Evolutionary conservation across 2,329 filamentous ascomycete species (phyloP), one percentile per base, ranked within the genome.

Genomic region (Stachybotrys chartarum): DNA sequence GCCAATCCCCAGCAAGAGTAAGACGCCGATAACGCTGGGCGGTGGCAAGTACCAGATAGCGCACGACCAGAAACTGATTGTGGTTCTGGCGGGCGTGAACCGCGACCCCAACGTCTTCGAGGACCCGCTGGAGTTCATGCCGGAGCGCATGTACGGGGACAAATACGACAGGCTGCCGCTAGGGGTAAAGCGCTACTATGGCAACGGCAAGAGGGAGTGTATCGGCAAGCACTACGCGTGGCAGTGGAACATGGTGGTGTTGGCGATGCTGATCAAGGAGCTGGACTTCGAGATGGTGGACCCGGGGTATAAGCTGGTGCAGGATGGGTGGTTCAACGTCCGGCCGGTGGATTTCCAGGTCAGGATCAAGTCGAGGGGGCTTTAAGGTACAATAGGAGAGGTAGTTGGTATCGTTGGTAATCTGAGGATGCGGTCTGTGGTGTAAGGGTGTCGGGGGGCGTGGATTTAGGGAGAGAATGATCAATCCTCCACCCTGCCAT

Each of bases 261-360:
- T 75, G 62, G 69, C 75, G 5, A 73, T 67, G 66, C 60, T 80
- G 60, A 68, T 80, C 54, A 64, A 64, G 55, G 72, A 75, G 52
- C 56, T 79, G 1, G 76, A 80, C 51, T 78, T 80, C 58, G 74
- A 76, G 61, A 62, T 70, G 57, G 74, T 59, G 14, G 69, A 78
- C 50, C 62, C 67, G 3, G 61, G 55, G 0, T 79, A 78, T 51
- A 60, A 70, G 61, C 54, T 78, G 54, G 68, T 71, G 54, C 68
- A 76, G 66, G 71, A 83, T 60, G 74, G 81, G 14, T 74, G 80
- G 74, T 83, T 82, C 59, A 80, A 80, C 52, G 62, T 79, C 5
- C 66, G 78, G 58, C 80, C 79, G 0, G 64, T 78, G 48, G 73
- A 70, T 14, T 77, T 82, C 47, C 60, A 65, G 18, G 73, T 75